Evolutionary conservation across 805 yeast species (phyloP).

Genomic region (Metschnikowia cerradonensis): DNA sequence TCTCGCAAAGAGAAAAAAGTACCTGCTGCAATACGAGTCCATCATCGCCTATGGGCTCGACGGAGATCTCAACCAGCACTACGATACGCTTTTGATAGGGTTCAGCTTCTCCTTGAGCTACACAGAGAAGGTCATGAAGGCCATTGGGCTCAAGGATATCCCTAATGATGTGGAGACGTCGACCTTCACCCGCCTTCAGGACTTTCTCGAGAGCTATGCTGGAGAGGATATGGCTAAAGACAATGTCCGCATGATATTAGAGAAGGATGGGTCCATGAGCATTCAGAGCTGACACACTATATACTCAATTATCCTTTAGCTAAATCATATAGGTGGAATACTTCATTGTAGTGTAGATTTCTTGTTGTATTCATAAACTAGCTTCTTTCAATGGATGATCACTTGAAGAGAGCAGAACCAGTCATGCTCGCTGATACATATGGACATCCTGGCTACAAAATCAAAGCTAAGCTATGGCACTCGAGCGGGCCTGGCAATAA

Average conservation of each 20-base stretch:
- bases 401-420: constrained; percentile 1
- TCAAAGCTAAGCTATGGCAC: constrained; percentile 1
- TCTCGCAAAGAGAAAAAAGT: background rate
- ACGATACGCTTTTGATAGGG: constrained; percentile 12
- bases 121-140: constrained; percentile 8
- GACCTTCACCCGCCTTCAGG: constrained; percentile 5
- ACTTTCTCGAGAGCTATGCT: constrained; percentile 6
- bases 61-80: constrained; percentile 9
- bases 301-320: too few relatives aligned
- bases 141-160: constrained; percentile 2
- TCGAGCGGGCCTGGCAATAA: background rate
- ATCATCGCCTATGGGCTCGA: constrained; percentile 5
- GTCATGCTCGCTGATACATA: background rate
- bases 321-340: too few relatives aligned
- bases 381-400: too few relatives aligned
- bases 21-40: background rate
- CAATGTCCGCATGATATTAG: constrained; percentile 12
- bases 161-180: constrained; percentile 2
- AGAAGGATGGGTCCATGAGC: constrained; percentile 10
- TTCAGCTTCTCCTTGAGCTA: constrained; percentile 8
- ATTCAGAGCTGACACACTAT: background rate
- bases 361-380: too few relatives aligned
- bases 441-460: background rate
- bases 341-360: too few relatives aligned
- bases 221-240: constrained; percentile 5